These are phyloP conservation scores for Blastobotrys serpentis DNA, from an alignment of 1,139 yeast genomes.

Conservation along the genomic window DNA sequence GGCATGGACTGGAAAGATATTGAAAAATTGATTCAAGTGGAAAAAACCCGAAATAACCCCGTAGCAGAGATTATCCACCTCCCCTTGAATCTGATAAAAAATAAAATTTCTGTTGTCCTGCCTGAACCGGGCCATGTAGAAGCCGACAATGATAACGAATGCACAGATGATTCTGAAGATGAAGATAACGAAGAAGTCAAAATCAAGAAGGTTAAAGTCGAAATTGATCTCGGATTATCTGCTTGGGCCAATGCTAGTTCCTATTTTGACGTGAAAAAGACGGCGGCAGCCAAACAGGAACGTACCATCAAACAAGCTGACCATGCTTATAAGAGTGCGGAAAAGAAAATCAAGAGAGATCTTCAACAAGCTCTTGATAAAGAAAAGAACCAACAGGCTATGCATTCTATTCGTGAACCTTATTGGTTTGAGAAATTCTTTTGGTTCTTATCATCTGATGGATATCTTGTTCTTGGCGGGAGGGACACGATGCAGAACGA, in stretches of 20 bases:
- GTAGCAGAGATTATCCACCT: constrained; percentile 62
- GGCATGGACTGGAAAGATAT: constrained; percentile 96
- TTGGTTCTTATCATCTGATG: constrained; percentile 91
- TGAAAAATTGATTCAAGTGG: constrained; percentile 69
- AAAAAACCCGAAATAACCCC: constrained; percentile 62
- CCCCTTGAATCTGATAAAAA: constrained; percentile 70
- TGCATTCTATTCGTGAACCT: constrained; percentile 67
- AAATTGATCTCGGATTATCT: constrained; percentile 66
- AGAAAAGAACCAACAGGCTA: constrained; percentile 48
- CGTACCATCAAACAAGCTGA: constrained; percentile 79
- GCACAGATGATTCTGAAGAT: constrained; percentile 38
- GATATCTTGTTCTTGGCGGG: constrained; percentile 83
- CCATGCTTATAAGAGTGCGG: constrained; percentile 81
- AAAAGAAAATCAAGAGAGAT: constrained; percentile 72
- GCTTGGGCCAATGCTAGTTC: constrained; percentile 91
- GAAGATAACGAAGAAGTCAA: constrained; percentile 33
- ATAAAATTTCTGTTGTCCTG: constrained; percentile 61
- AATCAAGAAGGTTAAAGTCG: constrained; percentile 46
- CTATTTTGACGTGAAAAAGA: constrained; percentile 76
- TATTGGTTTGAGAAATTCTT: constrained; percentile 91
- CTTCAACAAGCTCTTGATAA: constrained; percentile 64
- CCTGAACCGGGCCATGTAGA: constrained; percentile 51
- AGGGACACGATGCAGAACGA: constrained; percentile 84
- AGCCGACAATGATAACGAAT: constrained; percentile 36
- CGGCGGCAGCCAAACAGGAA: constrained; percentile 73